Evolutionary conservation across 495 filamentous ascomycete species (phyloP), one percentile per base, ranked within the genome.

Genomic region (Penicillium paxilli): DNA sequence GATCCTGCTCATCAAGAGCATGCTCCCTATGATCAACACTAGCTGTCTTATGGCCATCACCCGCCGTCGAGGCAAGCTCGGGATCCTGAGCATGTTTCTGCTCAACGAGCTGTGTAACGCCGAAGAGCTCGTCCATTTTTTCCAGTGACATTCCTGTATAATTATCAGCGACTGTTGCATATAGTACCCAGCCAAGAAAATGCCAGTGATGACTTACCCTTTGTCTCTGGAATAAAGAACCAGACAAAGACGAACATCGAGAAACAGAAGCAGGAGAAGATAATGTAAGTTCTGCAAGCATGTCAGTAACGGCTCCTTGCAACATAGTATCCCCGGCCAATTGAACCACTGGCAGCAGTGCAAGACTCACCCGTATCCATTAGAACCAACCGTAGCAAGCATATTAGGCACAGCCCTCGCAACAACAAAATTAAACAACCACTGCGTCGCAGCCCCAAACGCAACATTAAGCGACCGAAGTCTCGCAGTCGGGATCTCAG

Each of bases 151-250:
- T 32, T n/a, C 68, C 70, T 73, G 26, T 5, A 37, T n/a, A n/a
- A n/a, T n/a, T n/a, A 35, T 16, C 33, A 25, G 17, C 1, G 14
- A 20, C 57, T 11, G 57, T 51, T 22, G 44, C 52, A 48, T 9
- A 32, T 11, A 12, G 7, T 12, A 2, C 11, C 20, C 10, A 11
- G 32, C 8, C 28, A 44, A 19, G 11, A 19, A 20, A 23, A 35
- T 37, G 14, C 17, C 20, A 53, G 32, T n/a, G 14, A 20, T 11
- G 44, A 53, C 64, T 42, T 44, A 76, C 84, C 87, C 73, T 89
- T 90, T 1, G 87, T 90, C 69, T 90, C 87, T 1, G 86, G 86
- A 33, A 89, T 78, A 49, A 87, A 84, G 73, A 90, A 87, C 77
- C 79, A 87, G 10, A 87, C 84, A 52, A 87, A 88, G 54, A 84